Evolutionary conservation across 2,329 filamentous ascomycete species (phyloP), one percentile per base, ranked within the genome.

Genomic region (Talaromyces rugulosus): DNA sequence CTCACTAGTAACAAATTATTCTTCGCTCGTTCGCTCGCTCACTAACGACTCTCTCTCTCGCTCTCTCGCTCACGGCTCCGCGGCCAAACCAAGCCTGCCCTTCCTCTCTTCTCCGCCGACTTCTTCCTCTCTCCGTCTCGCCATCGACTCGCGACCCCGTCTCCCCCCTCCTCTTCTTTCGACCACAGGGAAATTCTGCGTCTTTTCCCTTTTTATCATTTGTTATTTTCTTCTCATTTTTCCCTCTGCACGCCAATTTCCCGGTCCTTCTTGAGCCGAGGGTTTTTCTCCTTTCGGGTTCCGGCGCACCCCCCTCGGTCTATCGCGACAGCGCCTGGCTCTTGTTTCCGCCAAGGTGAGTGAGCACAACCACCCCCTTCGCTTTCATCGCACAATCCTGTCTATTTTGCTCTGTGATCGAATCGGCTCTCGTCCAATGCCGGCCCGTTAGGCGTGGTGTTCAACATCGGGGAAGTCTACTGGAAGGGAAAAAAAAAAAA

Each of bases 151-250:
- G 31, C 28, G 28, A 54, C 31, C 31, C 36, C 23, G 55, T 44
- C 56, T 59, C 27, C 31, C 31, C 23, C 34, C 52, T 27, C 44
- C 30, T 51, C 53, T 52, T 40, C 59, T 28, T 52, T 58, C 53
- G 18, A 16, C 53, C 33, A 42, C 16, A 7, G 33, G 28, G 52
- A 33, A 55, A 18, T 42, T 63, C 27, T 54, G 47, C 60, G 54
- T 53, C 51, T 30, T 36, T 40, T 57, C 56, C 28, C 36, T 56
- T 59, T 42, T 52, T 58, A 36, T 59, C 23, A 44, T 40, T 44
- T 53, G 31, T 44, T 58, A 55, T 27, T 66, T 65, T 66, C 63
- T 71, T 68, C 64, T 68, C 23, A 68, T 68, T 67, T 67, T 64
- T 63, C 59, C 56, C 69, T 66, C 65, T 66, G 65, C 68, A 63